Conservation (phyloP, 805 yeast genomes). For the Ogataea pini region DNA sequence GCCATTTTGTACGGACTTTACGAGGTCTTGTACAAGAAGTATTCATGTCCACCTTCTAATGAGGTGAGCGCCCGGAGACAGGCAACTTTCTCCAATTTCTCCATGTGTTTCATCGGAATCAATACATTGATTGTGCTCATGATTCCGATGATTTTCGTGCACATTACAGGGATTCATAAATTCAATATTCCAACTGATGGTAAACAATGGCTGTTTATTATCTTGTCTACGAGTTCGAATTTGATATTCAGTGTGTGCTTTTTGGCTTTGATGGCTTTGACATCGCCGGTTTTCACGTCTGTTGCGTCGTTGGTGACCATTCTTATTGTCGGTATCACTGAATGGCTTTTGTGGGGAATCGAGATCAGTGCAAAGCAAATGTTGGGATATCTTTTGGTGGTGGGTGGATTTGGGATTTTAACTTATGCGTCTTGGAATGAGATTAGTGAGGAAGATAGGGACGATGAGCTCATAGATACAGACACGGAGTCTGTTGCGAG, state of each 20-base stretch:
- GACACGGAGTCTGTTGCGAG: conserved; percentile 36
- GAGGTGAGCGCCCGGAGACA: conserved; percentile 64
- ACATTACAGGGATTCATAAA: conserved; percentile 55
- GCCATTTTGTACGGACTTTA: conserved; percentile 79
- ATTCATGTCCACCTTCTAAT: conserved; percentile 71
- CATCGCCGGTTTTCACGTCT: conserved; percentile 81
- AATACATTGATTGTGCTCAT: conserved; percentile 54
- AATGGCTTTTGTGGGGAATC: conserved; percentile 66
- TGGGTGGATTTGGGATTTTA: conserved; percentile 67
- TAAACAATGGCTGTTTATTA: conserved; percentile 45
- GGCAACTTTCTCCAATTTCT: conserved; percentile 76
- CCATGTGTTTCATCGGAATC: conserved; percentile 67
- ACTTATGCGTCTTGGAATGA: conserved; percentile 68
- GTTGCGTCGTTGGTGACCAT: conserved; percentile 67
- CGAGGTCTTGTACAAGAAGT: conserved; percentile 78
- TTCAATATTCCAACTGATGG: conserved; percentile 53
- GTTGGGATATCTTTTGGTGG: conserved; percentile 67
- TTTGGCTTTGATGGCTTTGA: conserved; percentile 75
- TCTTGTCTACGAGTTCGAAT: conserved; percentile 60
- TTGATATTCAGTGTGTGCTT: conserved; percentile 70
- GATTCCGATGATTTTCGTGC: conserved; percentile 47
- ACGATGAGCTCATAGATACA: conserved; percentile 35
- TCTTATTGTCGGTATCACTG: conserved; percentile 74
- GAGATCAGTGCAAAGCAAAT: conserved; percentile 56
- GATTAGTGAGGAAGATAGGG: conserved; percentile 44